Conservation (phyloP, 306 rosid genomes). For the Cicer arietinum region DNA sequence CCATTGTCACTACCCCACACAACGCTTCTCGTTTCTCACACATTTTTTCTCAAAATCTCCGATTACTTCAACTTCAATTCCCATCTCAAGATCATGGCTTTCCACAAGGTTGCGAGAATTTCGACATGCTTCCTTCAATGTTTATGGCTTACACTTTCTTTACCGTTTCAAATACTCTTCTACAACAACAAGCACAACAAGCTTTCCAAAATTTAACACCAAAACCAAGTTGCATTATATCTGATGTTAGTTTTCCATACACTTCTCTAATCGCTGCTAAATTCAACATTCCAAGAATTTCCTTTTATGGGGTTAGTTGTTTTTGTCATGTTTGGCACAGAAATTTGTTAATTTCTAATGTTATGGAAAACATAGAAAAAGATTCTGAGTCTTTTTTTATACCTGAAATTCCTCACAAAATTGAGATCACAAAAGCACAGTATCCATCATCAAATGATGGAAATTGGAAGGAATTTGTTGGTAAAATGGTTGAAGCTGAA, state of each 20-base stretch:
- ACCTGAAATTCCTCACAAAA: constrained; percentile 53
- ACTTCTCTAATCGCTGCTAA: constrained; percentile 55
- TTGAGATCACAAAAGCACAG: constrained; percentile 56
- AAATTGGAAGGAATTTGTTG: constrained; percentile 35
- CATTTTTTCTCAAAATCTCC: constrained; percentile 39
- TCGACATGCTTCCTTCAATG: constrained; percentile 63
- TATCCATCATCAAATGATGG: background rate
- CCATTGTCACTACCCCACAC: constrained; percentile 51
- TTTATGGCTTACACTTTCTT: constrained; percentile 39
- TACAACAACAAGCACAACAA: constrained; percentile 50
- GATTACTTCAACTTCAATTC: constrained; percentile 40
- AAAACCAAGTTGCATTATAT: constrained; percentile 65
- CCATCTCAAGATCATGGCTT: constrained; percentile 53
- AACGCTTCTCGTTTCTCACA: constrained; percentile 52
- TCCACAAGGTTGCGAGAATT: constrained; percentile 69
- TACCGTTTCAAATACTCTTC: constrained; percentile 28
- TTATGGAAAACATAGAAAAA: constrained; percentile 40
- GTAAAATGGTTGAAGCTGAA: constrained; percentile 54
- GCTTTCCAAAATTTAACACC: constrained; percentile 50
- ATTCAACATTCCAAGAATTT: constrained; percentile 62
- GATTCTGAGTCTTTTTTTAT: constrained; percentile 54
- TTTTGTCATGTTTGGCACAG: constrained; percentile 46
- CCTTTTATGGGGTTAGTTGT: constrained; percentile 57
- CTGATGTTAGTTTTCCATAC: constrained; percentile 62
- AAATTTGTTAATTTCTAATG: constrained; percentile 23